Evolutionary conservation across 495 filamentous ascomycete species (phyloP).

Genomic region (Saxophila tyrrhenica): DNA sequence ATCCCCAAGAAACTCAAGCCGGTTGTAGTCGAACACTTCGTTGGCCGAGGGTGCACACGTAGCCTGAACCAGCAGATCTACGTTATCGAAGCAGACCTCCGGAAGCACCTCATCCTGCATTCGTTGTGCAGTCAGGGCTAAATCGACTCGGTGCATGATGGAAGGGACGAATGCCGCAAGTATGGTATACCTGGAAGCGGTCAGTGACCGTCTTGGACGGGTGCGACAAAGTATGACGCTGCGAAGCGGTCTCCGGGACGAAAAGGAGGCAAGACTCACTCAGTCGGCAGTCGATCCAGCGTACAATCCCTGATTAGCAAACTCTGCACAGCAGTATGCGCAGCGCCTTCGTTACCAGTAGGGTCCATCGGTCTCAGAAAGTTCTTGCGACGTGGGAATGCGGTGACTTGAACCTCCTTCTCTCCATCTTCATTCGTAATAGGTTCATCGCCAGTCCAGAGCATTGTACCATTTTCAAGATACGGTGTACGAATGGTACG

Average conservation of each 20-base stretch:
- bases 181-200: too few species aligned
- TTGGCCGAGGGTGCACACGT: slow-evolving; percentile 55
- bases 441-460: background rate
- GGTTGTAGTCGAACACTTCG: slow-evolving; percentile 62
- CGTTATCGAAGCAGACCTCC: slow-evolving; percentile 38
- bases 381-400: slow-evolving; percentile 48
- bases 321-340: slow-evolving; percentile 19
- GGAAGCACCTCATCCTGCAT: slow-evolving; percentile 51
- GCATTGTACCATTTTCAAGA: too few species aligned
- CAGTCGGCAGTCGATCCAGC: slow-evolving; percentile 48
- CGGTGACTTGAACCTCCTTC: background rate
- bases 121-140: slow-evolving; percentile 49
- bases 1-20: slow-evolving; percentile 84
- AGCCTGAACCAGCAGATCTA: slow-evolving; percentile 55
- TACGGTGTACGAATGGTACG: too few species aligned
- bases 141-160: slow-evolving; percentile 58
- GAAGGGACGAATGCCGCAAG: slow-evolving; percentile 67
- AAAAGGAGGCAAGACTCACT: too few species aligned
- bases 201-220: too few species aligned
- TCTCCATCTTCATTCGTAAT: slow-evolving; percentile 9
- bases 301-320: slow-evolving; percentile 25
- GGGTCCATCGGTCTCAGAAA: slow-evolving; percentile 42
- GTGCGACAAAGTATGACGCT: too few species aligned
- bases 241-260: too few species aligned
- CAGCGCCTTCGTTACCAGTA: slow-evolving; percentile 9